These are phyloP conservation scores for Lentinula novae-zelandiae DNA, from an alignment of 1,284 basidiomycete species.

Conservation along the genomic window DNA sequence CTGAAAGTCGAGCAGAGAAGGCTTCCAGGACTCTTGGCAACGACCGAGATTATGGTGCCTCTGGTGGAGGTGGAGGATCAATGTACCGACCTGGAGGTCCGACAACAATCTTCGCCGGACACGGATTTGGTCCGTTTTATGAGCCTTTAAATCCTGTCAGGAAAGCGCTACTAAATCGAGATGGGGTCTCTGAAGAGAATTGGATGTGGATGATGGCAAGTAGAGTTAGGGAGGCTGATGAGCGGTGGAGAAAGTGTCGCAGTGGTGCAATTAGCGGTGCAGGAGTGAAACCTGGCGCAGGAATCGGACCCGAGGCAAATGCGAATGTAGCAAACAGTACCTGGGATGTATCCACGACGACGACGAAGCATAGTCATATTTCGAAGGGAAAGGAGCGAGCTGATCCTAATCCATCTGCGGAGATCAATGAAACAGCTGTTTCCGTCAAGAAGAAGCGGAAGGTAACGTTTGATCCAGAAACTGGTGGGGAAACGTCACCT, in stretches of 20 bases:
- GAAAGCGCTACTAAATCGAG: conserved; percentile 65
- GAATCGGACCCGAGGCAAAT: conserved; percentile 18
- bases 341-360: not conserved
- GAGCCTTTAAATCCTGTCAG: conserved; percentile 77
- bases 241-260: conserved; percentile 62
- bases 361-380: conserved; percentile 9
- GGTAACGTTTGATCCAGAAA: conserved; percentile 16
- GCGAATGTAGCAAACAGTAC: conserved; percentile 6
- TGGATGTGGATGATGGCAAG: conserved; percentile 84
- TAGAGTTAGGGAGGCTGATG: conserved; percentile 58
- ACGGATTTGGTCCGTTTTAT: conserved; percentile 80
- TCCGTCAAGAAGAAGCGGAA: conserved; percentile 29
- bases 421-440: conserved; percentile 22
- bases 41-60: conserved; percentile 13
- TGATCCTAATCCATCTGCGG: not conserved
- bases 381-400: conserved; percentile 15
- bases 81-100: conserved; percentile 83
- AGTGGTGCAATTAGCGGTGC: conserved; percentile 27
- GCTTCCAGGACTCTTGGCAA: conserved; percentile 12
- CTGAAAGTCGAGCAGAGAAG: conserved; percentile 1
- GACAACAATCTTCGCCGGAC: conserved; percentile 82
- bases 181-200: conserved; percentile 80
- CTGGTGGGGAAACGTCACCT: conserved; percentile 29
- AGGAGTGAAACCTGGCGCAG: conserved; percentile 44
- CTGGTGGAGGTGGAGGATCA: conserved; percentile 31